These are phyloP conservation scores for Talaromyces amestolkiae DNA, from an alignment of 2,329 filamentous ascomycete species.

Conservation along the genomic window DNA sequence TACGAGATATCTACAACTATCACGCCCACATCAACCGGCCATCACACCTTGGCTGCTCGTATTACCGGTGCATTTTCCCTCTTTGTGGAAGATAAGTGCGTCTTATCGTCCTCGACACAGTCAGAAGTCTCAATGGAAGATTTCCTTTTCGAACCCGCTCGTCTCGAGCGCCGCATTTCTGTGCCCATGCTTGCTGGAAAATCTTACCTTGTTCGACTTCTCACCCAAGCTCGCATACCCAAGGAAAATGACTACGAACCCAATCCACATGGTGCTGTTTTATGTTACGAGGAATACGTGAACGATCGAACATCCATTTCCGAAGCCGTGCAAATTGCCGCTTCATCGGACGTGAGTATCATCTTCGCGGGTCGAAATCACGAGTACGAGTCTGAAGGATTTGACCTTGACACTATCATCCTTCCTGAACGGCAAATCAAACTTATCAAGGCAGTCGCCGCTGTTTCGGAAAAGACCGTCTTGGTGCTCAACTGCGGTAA, in stretches of 20 bases:
- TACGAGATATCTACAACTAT: constrained; percentile 6
- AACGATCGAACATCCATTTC: constrained; percentile 14
- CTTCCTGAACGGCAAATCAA: constrained; percentile 20
- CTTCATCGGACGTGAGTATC: constrained; percentile 51
- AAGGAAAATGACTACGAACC: constrained; percentile 18
- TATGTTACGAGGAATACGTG: constrained; percentile 13
- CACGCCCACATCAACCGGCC: not conserved
- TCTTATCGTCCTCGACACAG: not conserved
- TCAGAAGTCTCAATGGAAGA: constrained; percentile 21
- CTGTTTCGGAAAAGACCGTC: constrained; percentile 19
- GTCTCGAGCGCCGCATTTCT: constrained; percentile 16
- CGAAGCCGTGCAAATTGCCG: constrained; percentile 64
- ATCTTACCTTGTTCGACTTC: constrained; percentile 13
- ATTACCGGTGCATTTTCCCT: constrained; percentile 1
- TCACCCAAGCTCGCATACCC: constrained; percentile 17
- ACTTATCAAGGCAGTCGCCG: constrained; percentile 23
- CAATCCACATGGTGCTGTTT: constrained; percentile 13
- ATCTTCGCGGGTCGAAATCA: constrained; percentile 26
- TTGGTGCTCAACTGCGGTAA: constrained; percentile 23
- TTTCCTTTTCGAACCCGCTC: constrained; percentile 22
- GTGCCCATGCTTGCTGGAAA: constrained; percentile 17
- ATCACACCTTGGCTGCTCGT: constrained; percentile 1
- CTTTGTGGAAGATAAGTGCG: not conserved
- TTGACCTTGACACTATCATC: constrained; percentile 52
- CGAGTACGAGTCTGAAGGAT: constrained; percentile 78